Conservation (phyloP, 257 asterid species). For the Nicotiana obtusifolia region DNA sequence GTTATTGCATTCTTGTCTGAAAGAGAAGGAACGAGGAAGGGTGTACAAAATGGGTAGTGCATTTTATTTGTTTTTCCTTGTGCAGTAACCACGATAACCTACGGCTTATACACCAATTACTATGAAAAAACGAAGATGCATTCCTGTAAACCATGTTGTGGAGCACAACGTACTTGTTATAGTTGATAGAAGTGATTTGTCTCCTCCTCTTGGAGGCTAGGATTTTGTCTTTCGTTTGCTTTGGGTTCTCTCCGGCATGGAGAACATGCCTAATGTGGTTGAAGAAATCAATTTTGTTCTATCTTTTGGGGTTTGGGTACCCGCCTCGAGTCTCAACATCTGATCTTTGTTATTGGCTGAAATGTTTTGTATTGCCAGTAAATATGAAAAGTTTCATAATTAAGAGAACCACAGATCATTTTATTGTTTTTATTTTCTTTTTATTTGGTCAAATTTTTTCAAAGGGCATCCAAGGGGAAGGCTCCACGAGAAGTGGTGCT, state of each 20-base stretch:
- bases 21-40: background rate
- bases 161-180: background rate
- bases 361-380: background rate
- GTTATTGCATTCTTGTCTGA: background rate
- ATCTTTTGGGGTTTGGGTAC: background rate
- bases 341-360: background rate
- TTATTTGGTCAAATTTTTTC: background rate
- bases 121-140: background rate
- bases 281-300: background rate
- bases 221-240: constrained; percentile 3
- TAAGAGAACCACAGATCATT: background rate
- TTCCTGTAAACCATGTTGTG: background rate
- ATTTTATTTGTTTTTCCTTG: background rate
- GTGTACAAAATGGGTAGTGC: background rate
- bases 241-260: background rate
- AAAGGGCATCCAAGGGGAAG: background rate
- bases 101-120: background rate
- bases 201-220: background rate
- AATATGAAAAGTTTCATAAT: background rate
- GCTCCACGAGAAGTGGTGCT: background rate
- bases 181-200: background rate
- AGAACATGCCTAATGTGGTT: background rate
- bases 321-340: background rate
- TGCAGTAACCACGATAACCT: background rate
- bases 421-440: background rate